Evolutionary conservation across 1,139 yeast species (phyloP).

Genomic region (Yamadazyma aaseri): DNA sequence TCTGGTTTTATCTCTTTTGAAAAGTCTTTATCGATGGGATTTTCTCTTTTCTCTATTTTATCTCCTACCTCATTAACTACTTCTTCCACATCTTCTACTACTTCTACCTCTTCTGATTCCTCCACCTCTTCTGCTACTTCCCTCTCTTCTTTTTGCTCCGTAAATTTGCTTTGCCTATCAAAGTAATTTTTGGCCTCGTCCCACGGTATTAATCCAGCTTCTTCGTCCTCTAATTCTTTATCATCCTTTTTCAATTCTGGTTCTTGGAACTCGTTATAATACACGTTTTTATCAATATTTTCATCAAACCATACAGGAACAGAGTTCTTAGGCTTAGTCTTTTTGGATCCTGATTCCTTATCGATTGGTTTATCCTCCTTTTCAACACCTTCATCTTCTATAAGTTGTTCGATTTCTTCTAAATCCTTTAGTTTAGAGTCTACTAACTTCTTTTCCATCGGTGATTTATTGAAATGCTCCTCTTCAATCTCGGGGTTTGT

Average conservation of each 20-base stretch:
- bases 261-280: slow-evolving; percentile 11
- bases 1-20: slow-evolving; percentile 3
- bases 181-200: slow-evolving; percentile 37
- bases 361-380: slow-evolving; percentile 4
- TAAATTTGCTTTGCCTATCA: too few relatives aligned
- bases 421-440: slow-evolving; percentile 10
- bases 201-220: slow-evolving; percentile 51
- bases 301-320: slow-evolving; percentile 37
- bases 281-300: slow-evolving; percentile 10
- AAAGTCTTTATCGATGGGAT: not conserved
- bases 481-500: not conserved
- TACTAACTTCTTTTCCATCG: slow-evolving; percentile 9
- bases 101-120: slow-evolving; percentile 14
- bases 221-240: slow-evolving; percentile 38
- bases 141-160: not conserved
- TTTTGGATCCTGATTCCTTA: not conserved
- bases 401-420: slow-evolving; percentile 3
- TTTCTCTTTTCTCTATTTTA: not conserved
- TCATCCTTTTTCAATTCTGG: slow-evolving; percentile 7
- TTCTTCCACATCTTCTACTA: slow-evolving; percentile 7
- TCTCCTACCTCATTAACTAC: not conserved
- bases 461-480: too few relatives aligned
- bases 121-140: slow-evolving; percentile 8
- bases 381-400: slow-evolving; percentile 2
- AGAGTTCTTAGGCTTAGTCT: slow-evolving; percentile 1